A percentile compares a stretch with the other conserved stretches of the same genome.
Evolutionary conservation across 148 eudicot species (phyloP).

Genomic region (Amaranthus palmeri): DNA sequence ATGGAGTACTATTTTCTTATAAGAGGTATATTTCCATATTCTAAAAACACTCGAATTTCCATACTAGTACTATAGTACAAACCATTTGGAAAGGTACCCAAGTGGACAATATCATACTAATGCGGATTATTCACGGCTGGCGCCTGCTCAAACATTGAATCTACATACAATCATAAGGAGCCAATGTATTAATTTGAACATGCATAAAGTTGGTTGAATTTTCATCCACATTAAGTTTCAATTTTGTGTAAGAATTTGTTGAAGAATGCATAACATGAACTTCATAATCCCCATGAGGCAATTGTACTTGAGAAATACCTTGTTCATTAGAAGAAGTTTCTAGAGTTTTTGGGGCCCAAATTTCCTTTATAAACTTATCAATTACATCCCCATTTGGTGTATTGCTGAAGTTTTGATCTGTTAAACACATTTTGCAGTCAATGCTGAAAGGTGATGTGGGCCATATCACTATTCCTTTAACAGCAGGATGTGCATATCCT

Average conservation of each 20-base stretch:
- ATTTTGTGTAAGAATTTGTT: slow-evolving; percentile 12
- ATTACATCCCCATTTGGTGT: slow-evolving; percentile 55
- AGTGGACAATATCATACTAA: no score
- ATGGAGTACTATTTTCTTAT: no score
- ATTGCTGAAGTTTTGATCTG: slow-evolving; percentile 45
- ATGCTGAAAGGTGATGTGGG: slow-evolving; percentile 32
- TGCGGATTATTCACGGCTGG: neutral
- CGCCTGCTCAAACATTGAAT: no score
- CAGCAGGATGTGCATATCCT: slow-evolving; percentile 44
- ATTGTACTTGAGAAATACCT: slow-evolving; percentile 31
- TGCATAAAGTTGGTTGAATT: slow-evolving; percentile 7
- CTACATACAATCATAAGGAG: slow-evolving; percentile 14
- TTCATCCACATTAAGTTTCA: slow-evolving; percentile 33
- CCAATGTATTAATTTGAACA: slow-evolving; percentile 20
- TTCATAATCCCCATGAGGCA: slow-evolving; percentile 47
- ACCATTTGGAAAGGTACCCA: no score
- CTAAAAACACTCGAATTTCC: no score
- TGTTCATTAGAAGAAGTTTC: slow-evolving; percentile 22
- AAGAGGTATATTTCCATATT: no score
- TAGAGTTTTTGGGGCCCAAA: slow-evolving; percentile 29
- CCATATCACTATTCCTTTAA: slow-evolving; percentile 65
- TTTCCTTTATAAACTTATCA: slow-evolving; percentile 38
- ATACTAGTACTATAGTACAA: no score
- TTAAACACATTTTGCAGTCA: slow-evolving; percentile 54
- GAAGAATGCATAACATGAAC: slow-evolving; percentile 30